Percentiles rank a stretch among this genome's conserved stretches.
phyloP scores from a whole-genome alignment of 139 green algal species.

The Coccomyxa sp. region DNA sequence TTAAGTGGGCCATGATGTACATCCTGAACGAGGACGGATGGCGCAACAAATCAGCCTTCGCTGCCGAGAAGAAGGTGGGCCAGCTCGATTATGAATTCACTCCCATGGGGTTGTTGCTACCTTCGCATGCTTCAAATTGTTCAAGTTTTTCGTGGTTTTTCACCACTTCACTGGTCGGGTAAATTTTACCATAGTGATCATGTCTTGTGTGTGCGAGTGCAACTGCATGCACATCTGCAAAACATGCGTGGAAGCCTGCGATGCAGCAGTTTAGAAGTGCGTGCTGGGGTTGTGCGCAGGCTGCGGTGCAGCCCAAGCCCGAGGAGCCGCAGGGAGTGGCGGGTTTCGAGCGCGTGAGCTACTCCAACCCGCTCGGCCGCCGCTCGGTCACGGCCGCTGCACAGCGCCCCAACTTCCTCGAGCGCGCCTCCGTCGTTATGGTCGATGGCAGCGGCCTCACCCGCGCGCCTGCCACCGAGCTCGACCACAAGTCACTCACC shows the following conservation, averaged over 20 bases:
- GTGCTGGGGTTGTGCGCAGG: neutral
- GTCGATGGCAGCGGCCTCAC: neutral
- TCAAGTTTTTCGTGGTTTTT: no score
- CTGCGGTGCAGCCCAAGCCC: neutral
- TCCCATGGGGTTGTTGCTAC: no score
- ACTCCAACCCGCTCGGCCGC: slow-evolving; percentile 48
- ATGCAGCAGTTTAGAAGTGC: no score
- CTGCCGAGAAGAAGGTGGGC: neutral
- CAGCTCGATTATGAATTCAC: no score
- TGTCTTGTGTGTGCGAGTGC: no score
- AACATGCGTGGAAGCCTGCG: no score
- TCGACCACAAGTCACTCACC: neutral
- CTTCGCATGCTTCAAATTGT: no score
- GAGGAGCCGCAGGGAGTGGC: neutral
- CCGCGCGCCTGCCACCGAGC: neutral
- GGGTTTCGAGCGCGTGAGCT: slow-evolving; percentile 23
- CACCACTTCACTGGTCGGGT: no score
- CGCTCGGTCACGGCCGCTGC: slow-evolving; percentile 21
- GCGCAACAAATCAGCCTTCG: slow-evolving; percentile 18
- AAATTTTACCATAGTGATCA: no score
- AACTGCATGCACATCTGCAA: no score
- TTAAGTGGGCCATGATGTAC: slow-evolving; percentile 72
- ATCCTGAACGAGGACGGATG: slow-evolving; percentile 72
- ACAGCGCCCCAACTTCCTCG: neutral
- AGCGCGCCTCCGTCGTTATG: neutral